These are phyloP conservation scores for Eimeria maxima DNA, from an alignment of 169 alveolate genomes.

Conservation along the genomic window DNA sequence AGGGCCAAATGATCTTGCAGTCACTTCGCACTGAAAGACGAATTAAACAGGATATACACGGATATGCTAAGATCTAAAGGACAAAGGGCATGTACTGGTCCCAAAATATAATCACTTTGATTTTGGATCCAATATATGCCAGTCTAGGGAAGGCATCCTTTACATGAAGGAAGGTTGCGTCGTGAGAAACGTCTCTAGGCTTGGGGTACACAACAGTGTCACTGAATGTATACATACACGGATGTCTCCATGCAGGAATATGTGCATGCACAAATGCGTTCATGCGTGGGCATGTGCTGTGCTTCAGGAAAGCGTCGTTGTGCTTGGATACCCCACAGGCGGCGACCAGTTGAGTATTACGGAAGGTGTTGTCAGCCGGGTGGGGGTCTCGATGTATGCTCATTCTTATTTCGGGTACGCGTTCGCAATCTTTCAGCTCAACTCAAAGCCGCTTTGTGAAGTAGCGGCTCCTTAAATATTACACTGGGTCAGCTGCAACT, in stretches of 20 bases:
- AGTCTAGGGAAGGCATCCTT: too few relatives aligned
- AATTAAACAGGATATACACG: background rate
- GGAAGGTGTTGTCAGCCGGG: constrained; percentile 93
- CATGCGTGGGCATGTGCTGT: background rate
- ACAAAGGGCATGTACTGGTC: too few relatives aligned
- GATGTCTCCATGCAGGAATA: background rate
- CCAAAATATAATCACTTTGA: too few relatives aligned
- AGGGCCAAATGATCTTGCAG: background rate
- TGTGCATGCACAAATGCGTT: background rate
- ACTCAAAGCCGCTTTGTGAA: background rate
- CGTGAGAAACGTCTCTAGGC: background rate
- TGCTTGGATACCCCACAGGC: constrained; percentile 94
- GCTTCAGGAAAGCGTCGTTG: constrained; percentile 90
- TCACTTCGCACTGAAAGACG: background rate
- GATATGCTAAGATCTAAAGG: too few relatives aligned
- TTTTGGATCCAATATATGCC: too few relatives aligned
- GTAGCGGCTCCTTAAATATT: background rate
- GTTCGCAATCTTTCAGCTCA: background rate
- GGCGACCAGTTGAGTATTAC: constrained; percentile 95
- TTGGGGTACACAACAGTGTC: background rate
- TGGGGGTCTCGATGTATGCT: constrained; percentile 89
- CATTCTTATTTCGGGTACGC: constrained; percentile 85
- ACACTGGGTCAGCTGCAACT: background rate
- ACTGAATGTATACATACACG: background rate
- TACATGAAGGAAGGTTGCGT: background rate